A percentile compares a stretch with the other conserved stretches of the same genome.
Conservation (phyloP, 208 protist genomes). For the Wallacemonas sp. region DNA sequence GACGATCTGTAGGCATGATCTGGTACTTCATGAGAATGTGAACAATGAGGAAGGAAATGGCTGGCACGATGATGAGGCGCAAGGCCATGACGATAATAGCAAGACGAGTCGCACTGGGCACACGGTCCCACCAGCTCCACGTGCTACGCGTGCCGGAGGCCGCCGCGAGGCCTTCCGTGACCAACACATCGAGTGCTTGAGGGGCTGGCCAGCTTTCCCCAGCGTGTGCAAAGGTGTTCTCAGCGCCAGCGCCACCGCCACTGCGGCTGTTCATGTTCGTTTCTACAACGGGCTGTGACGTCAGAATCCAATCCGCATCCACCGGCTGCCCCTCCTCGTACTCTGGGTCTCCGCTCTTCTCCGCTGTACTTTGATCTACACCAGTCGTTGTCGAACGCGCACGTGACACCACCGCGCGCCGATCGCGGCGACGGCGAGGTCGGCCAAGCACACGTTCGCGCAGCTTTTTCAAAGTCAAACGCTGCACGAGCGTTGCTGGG, state of each 20-base stretch:
- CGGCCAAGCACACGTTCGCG: not conserved
- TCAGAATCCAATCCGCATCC: not conserved
- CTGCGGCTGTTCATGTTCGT: not conserved
- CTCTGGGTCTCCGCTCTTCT: too few species aligned
- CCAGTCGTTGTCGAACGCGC: too few species aligned
- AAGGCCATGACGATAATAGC: conserved; percentile 36
- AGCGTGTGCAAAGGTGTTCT: too few species aligned
- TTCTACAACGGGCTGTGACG: not conserved
- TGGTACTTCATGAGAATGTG: conserved; percentile 38
- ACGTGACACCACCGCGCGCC: too few species aligned
- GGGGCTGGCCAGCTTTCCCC: too few species aligned
- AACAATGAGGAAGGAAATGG: conserved; percentile 53
- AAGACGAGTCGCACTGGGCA: conserved; percentile 28
- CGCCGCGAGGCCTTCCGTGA: not conserved
- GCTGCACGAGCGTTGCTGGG: conserved; percentile 2
- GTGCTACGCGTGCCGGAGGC: not conserved
- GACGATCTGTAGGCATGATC: conserved; percentile 48
- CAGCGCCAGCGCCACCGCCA: not conserved
- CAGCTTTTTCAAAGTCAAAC: conserved; percentile 1
- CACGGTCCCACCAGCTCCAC: conserved; percentile 9
- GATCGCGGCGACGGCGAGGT: not conserved
- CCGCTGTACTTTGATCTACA: too few species aligned
- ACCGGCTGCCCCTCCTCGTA: not conserved
- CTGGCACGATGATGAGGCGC: conserved; percentile 59
- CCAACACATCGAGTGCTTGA: too few species aligned